Percentiles rank a stretch among this genome's conserved stretches.
These are phyloP conservation scores for Umbelopsis vinacea DNA, from an alignment of 192 early-diverging fungal genomes.

Conservation along the genomic window DNA sequence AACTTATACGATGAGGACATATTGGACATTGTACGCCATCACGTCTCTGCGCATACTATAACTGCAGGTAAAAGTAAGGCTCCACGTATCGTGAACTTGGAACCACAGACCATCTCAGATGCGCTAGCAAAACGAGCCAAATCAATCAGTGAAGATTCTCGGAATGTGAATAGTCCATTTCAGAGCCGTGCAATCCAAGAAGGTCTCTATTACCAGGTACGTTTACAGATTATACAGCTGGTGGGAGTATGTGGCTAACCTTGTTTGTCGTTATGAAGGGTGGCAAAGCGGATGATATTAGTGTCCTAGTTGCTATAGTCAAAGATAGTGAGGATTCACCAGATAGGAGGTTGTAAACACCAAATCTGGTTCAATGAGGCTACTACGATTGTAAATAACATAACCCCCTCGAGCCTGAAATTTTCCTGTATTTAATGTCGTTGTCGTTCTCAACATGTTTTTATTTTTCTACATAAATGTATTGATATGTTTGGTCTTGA, in stretches of 20 bases:
- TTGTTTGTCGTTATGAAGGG: slow-evolving; percentile 76
- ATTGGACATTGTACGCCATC: slow-evolving; percentile 77
- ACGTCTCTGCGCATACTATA: slow-evolving; percentile 28
- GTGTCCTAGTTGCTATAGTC: slow-evolving; percentile 85
- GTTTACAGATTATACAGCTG: not conserved
- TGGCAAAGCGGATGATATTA: slow-evolving; percentile 94
- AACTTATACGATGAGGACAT: slow-evolving; percentile 99
- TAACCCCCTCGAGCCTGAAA: not conserved
- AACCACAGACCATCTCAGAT: slow-evolving; percentile 79
- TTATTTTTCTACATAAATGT: not conserved
- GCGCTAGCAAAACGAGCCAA: slow-evolving; percentile 80
- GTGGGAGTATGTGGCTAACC: not conserved
- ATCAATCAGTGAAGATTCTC: slow-evolving; percentile 78
- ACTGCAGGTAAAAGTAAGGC: slow-evolving; percentile 27
- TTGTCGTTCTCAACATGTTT: not conserved
- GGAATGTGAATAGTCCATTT: slow-evolving; percentile 83
- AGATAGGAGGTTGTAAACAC: slow-evolving; percentile 53
- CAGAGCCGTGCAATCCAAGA: slow-evolving; percentile 93
- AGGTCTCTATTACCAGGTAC: slow-evolving; percentile 62
- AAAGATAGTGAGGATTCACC: slow-evolving; percentile 76
- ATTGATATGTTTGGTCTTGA: not conserved
- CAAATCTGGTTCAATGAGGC: not conserved
- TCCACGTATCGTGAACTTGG: slow-evolving; percentile 39
- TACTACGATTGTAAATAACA: not conserved
- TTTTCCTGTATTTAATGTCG: slow-evolving; percentile 5